Base-by-base conservation (phyloP, 768 basidiomycete species). In the Naganishia randhawae region DNA sequence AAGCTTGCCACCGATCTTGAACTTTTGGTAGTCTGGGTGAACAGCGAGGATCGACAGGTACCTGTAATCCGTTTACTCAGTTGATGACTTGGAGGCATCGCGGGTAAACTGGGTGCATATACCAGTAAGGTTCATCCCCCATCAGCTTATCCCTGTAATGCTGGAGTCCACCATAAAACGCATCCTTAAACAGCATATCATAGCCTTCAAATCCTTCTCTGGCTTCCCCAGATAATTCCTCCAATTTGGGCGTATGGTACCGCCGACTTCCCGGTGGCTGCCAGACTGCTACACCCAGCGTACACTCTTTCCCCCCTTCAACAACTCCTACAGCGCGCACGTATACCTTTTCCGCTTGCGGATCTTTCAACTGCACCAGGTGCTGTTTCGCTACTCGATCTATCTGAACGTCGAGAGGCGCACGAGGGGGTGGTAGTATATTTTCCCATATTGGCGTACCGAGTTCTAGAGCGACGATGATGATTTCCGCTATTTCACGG, bases 31-130 rank as follows among this genome's bases (percentile, higher is more conserved):
- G n/a, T 61, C 57, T 10, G 57, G 57, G 39, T 61, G 57, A 22
- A 61, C 57, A 13, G 39, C 57, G 57, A 61, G 57, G 57, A 61
- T 61, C 3, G 57, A 61, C 3, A 61, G 57, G 37, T 61, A 61
- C 57, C 57, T 61, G 39, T 22, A 19, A 13, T 41, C 2, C 5
- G 19, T 22, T 22, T 37, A 10, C n/a, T 61, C 25, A 22, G 57
- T 22, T 4, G n/a, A 22, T 48, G n/a, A n/a, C 11, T 48, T n/a
- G 22, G 8, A n/a, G 54, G 7, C 16, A 14, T n/a, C 19, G 54
- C 33, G 10, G 11, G n/a, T 9, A 35, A 61, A 22, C 13, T 33
- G n/a, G n/a, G 54, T 37, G 37, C 1, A 61, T 33, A 22, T 35
- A 61, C 57, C 57, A 61, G 27, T 61, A 61, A 7, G 39, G 57